Conservation (phyloP, 2,329 filamentous ascomycete genomes). For the Xylariaceae sp. region DNA sequence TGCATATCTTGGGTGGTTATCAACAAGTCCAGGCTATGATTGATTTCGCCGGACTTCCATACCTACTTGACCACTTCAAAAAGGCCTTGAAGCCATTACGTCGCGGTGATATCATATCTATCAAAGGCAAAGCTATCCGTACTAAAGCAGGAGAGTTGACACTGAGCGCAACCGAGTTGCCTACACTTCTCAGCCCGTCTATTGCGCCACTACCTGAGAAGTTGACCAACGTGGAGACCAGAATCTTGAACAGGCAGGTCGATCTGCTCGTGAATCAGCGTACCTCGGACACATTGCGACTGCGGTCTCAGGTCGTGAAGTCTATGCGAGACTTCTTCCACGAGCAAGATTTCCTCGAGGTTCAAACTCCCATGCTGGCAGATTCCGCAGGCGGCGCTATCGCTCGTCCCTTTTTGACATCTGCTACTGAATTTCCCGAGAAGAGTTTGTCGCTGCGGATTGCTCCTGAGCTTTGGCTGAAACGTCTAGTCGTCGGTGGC, state of each 20-base stretch:
- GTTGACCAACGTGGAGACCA: constrained; percentile 66
- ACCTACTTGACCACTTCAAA: constrained; percentile 46
- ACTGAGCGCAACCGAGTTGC: constrained; percentile 63
- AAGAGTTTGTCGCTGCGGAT: constrained; percentile 75
- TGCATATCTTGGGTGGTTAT: constrained; percentile 74
- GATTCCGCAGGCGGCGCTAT: constrained; percentile 80
- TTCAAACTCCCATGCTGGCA: constrained; percentile 85
- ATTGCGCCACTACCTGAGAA: constrained; percentile 73
- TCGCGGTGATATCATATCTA: constrained; percentile 68
- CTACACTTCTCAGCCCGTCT: constrained; percentile 70
- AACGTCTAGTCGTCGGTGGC: constrained; percentile 83
- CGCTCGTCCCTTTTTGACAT: constrained; percentile 80
- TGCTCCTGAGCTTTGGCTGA: constrained; percentile 92
- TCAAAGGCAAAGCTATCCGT: constrained; percentile 65
- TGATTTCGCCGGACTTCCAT: constrained; percentile 52
- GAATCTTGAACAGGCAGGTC: constrained; percentile 74
- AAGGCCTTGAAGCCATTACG: constrained; percentile 63
- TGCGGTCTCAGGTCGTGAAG: constrained; percentile 71
- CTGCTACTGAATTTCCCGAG: constrained; percentile 69
- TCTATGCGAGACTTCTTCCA: constrained; percentile 72
- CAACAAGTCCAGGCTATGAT: constrained; percentile 72
- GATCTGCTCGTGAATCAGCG: constrained; percentile 75
- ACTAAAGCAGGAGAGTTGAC: constrained; percentile 74
- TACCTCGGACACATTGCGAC: constrained; percentile 64
- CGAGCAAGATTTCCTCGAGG: constrained; percentile 71